phyloP scores from a whole-genome alignment of 257 asterid species.

The Fraxinus pennsylvanica region DNA sequence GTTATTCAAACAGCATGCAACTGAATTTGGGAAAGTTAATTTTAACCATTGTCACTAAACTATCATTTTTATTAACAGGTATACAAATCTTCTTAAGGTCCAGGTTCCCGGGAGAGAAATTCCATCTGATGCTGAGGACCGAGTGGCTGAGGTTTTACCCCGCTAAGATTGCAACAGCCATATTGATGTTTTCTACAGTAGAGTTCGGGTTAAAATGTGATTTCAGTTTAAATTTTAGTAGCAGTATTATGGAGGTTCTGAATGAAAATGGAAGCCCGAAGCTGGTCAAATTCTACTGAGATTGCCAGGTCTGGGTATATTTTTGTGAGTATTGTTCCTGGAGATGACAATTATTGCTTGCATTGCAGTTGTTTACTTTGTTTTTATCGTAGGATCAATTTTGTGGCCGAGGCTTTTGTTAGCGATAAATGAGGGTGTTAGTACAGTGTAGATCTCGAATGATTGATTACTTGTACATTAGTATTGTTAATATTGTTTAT shows the following conservation, averaged over 20 bases:
- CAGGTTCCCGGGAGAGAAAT: constrained; percentile 94
- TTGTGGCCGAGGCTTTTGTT: constrained; percentile 30
- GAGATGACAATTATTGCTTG: constrained; percentile 18
- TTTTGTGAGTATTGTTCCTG: constrained; percentile 38
- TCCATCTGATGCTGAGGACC: constrained; percentile 80
- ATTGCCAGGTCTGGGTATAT: constrained; percentile 24
- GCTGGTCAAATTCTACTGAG: constrained; percentile 21
- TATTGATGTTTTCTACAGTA: constrained; percentile 23
- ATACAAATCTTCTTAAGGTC: constrained; percentile 66
- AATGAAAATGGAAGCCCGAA: constrained; percentile 14
- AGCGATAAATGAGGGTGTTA: constrained; percentile 20
- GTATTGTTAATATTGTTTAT: constrained; percentile 2
- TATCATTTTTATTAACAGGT: constrained; percentile 48
- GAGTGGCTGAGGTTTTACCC: constrained; percentile 61
- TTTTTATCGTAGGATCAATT: constrained; percentile 36
- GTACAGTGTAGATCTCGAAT: constrained; percentile 28
- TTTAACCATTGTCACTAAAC: not conserved
- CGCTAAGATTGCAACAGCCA: constrained; percentile 29
- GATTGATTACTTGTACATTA: constrained; percentile 34
- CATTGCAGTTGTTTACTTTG: not conserved
- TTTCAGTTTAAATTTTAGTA: constrained; percentile 24
- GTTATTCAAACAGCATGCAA: constrained; percentile 29
- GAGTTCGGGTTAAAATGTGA: constrained; percentile 20
- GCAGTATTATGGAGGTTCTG: constrained; percentile 27
- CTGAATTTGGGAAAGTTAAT: not conserved